Conservation (phyloP, 345 rosid genomes). For the Lagerstroemia speciosa region DNA sequence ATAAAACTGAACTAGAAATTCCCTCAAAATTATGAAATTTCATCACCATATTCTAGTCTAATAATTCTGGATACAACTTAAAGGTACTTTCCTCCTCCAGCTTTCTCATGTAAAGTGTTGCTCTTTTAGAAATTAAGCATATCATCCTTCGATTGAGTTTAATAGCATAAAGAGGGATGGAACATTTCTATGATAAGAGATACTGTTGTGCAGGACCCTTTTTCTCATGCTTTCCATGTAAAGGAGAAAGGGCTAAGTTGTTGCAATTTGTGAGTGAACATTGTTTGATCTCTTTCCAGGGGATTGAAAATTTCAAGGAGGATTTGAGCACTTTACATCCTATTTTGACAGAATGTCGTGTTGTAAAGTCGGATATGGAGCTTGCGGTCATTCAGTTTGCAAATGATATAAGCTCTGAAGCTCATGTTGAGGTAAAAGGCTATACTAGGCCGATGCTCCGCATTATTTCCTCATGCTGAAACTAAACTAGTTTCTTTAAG, state of each 20-base stretch:
- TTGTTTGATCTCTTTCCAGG: conserved; percentile 29
- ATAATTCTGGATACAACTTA: no score
- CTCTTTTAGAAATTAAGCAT: no score
- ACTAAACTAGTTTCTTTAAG: background rate
- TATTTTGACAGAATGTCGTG: conserved; percentile 90
- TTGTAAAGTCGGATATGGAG: conserved; percentile 68
- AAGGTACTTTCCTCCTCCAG: no score
- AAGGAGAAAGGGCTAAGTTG: background rate
- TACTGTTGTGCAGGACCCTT: no score
- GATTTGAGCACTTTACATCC: conserved; percentile 77
- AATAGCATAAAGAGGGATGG: no score
- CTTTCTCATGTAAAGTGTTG: no score
- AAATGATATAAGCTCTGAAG: conserved; percentile 93
- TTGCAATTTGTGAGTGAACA: background rate
- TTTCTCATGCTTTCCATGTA: background rate
- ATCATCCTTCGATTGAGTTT: no score
- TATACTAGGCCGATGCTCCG: background rate
- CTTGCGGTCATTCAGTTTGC: conserved; percentile 86
- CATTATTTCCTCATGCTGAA: background rate
- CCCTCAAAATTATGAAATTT: no score
- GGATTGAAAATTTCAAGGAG: conserved; percentile 53
- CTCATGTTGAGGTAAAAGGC: conserved; percentile 68
- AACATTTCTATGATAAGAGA: no score
- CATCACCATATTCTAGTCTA: no score
- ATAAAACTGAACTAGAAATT: no score